Conservation (phyloP, 2,329 filamentous ascomycete genomes). For the Colletotrichum sp. region DNA sequence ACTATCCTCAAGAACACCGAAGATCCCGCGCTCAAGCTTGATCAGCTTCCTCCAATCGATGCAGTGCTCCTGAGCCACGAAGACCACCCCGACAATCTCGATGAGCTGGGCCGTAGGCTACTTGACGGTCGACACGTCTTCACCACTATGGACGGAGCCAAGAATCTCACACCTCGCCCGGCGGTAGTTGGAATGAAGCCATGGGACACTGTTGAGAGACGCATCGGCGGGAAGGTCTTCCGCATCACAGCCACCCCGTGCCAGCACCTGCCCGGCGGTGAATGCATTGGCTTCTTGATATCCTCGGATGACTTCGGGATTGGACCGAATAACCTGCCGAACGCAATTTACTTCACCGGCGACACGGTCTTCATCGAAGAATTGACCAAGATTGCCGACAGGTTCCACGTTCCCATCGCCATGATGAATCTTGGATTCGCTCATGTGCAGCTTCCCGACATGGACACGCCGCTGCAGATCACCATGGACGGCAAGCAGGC, state of each 20-base stretch:
- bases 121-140: constrained; percentile 51
- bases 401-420: constrained; percentile 41
- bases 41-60: constrained; percentile 48
- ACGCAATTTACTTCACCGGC: constrained; percentile 54
- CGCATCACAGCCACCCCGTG: constrained; percentile 47
- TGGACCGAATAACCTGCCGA: constrained; percentile 38
- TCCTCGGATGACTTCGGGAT: constrained; percentile 40
- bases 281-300: constrained; percentile 51
- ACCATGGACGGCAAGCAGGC: constrained; percentile 51
- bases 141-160: constrained; percentile 49
- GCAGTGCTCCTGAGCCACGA: constrained; percentile 56
- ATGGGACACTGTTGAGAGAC: constrained; percentile 38
- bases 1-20: constrained; percentile 34
- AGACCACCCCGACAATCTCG: constrained; percentile 55
- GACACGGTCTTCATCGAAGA: constrained; percentile 54
- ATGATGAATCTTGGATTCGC: constrained; percentile 48
- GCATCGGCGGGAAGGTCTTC: constrained; percentile 35
- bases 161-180: constrained; percentile 46
- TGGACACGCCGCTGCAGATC: constrained; percentile 32
- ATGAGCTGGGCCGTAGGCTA: constrained; percentile 47
- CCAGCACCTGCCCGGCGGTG: constrained; percentile 46
- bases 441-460: constrained; percentile 29
- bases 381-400: constrained; percentile 35
- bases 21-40: constrained; percentile 38
- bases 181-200: constrained; percentile 42